Conservation (phyloP, 306 rosid genomes). For the Begonia loranthoides region DNA sequence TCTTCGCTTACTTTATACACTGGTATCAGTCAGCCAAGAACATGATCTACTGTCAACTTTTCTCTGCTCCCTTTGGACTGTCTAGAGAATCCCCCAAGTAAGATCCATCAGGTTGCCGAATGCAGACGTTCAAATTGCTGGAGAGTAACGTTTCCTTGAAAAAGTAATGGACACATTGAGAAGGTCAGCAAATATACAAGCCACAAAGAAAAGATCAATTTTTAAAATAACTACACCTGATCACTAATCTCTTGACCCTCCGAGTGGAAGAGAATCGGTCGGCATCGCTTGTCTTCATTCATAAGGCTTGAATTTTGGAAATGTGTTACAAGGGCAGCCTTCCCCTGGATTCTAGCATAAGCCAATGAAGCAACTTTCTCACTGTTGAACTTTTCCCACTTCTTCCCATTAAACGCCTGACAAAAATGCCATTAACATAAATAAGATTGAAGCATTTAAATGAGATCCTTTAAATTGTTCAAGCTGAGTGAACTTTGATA, state of each 20-base stretch:
- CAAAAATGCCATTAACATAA: neutral
- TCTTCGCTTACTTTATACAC: slow-evolving; percentile 50
- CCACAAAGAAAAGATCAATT: neutral
- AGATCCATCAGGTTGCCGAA: slow-evolving; percentile 94
- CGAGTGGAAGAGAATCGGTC: slow-evolving; percentile 81
- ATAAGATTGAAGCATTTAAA: neutral
- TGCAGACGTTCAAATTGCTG: slow-evolving; percentile 74
- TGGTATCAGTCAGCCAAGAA: slow-evolving; percentile 48
- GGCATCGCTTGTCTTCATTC: slow-evolving; percentile 93
- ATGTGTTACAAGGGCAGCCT: slow-evolving; percentile 82
- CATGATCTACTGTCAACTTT: slow-evolving; percentile 27
- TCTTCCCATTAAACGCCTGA: slow-evolving; percentile 87
- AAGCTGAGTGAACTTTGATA: no score
- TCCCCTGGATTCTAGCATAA: slow-evolving; percentile 91
- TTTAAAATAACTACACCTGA: slow-evolving; percentile 38
- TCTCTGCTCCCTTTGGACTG: slow-evolving; percentile 71
- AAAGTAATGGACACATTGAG: slow-evolving; percentile 9
- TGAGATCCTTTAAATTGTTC: no score
- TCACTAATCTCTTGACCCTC: slow-evolving; percentile 71
- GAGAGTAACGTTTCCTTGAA: slow-evolving; percentile 64
- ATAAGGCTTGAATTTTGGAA: slow-evolving; percentile 88
- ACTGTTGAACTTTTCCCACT: slow-evolving; percentile 90
- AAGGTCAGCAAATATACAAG: slow-evolving; percentile 9
- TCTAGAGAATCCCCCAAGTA: slow-evolving; percentile 61
- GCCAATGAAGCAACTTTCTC: slow-evolving; percentile 93